These are phyloP conservation scores for Nothophaeocryptopus gaeumannii DNA, from an alignment of 2,329 filamentous ascomycete genomes.

Conservation along the genomic window DNA sequence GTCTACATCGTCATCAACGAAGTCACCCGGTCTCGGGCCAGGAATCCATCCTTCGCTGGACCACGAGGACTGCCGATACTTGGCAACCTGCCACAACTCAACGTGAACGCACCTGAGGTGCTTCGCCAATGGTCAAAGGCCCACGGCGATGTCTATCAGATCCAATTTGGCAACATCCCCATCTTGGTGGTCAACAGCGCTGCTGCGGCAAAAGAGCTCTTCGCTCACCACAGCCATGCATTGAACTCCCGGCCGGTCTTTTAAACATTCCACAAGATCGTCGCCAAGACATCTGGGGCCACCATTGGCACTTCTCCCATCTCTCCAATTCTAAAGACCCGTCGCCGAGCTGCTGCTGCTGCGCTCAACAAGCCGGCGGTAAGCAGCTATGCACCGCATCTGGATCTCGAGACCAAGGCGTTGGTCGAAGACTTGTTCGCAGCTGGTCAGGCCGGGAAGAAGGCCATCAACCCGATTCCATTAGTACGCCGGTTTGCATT, in stretches of 20 bases:
- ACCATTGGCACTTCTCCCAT: constrained; percentile 68
- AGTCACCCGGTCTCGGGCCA: constrained; percentile 15
- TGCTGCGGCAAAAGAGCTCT: constrained; percentile 40
- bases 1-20: constrained; percentile 1
- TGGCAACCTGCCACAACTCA: constrained; percentile 43
- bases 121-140: constrained; percentile 43
- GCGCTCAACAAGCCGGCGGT: constrained; percentile 66
- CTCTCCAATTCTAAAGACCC: constrained; percentile 61
- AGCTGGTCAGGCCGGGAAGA: constrained; percentile 54
- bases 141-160: constrained; percentile 45
- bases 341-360: constrained; percentile 63
- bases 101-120: constrained; percentile 42
- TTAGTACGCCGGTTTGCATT: constrained; percentile 64
- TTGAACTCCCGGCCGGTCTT: constrained; percentile 43
- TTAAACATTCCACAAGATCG: constrained; percentile 51
- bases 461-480: constrained; percentile 62
- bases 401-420: constrained; percentile 61
- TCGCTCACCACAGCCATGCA: constrained; percentile 42
- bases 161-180: constrained; percentile 45
- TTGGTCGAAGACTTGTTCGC: constrained; percentile 60
- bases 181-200: constrained; percentile 46
- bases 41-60: constrained; percentile 40
- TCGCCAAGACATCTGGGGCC: constrained; percentile 63
- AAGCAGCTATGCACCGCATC: constrained; percentile 59
- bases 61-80: constrained; percentile 40